These are phyloP conservation scores for Gymnopilus junonius DNA, from an alignment of 768 basidiomycete species.

Conservation along the genomic window DNA sequence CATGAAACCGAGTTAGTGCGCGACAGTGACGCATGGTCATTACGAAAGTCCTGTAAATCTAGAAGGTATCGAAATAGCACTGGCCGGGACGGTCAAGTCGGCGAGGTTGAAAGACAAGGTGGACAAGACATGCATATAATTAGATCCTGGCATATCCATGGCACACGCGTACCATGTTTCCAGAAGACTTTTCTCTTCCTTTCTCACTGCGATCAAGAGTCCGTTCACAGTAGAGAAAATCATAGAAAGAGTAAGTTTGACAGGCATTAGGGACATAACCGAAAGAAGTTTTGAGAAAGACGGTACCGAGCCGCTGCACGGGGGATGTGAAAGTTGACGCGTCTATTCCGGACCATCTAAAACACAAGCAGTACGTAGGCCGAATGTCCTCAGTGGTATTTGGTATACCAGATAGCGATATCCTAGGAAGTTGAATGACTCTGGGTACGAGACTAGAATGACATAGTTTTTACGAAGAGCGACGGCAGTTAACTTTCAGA, in stretches of 20 bases:
- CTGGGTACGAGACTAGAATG: too few species aligned
- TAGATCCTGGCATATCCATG: slow-evolving; percentile 1
- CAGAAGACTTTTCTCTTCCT: slow-evolving; percentile 3
- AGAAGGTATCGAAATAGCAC: background rate
- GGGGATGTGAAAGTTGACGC: background rate
- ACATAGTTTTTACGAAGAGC: background rate
- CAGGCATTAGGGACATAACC: slow-evolving; percentile 6
- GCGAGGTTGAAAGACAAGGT: background rate
- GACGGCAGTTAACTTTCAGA: slow-evolving; percentile 13
- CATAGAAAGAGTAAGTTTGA: background rate
- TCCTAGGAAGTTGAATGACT: slow-evolving; percentile 1
- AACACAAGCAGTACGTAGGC: slow-evolving; percentile 4
- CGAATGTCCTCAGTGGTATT: background rate
- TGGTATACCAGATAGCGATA: slow-evolving; percentile 1
- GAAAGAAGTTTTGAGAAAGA: slow-evolving; percentile 14
- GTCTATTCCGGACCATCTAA: slow-evolving; percentile 3
- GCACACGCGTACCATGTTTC: slow-evolving; percentile 6
- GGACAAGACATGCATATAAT: background rate
- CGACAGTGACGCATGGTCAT: background rate
- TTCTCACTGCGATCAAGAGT: slow-evolving; percentile 13
- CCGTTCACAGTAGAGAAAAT: slow-evolving; percentile 4
- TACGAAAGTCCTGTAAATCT: background rate
- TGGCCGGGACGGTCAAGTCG: background rate
- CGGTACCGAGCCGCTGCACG: slow-evolving; percentile 20
- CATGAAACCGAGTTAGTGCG: background rate